These are phyloP conservation scores for Suhomyces panamericanus DNA, from an alignment of 1,139 yeast species.

Conservation along the genomic window DNA sequence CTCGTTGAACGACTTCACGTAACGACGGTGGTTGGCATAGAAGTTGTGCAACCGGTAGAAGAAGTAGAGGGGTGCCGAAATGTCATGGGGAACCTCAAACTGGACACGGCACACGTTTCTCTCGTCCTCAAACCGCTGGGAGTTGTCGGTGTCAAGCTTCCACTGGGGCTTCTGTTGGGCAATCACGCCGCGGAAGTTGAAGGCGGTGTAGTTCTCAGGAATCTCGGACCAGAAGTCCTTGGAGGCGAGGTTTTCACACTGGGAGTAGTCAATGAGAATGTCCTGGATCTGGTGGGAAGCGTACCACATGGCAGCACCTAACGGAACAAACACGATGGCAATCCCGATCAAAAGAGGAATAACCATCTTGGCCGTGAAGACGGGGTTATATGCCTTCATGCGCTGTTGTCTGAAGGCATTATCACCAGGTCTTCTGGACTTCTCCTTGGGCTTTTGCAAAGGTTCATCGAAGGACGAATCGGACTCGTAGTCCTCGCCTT, in stretches of 20 bases:
- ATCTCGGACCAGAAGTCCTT: constrained; percentile 54
- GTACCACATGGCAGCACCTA: constrained; percentile 88
- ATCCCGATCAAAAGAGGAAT: constrained; percentile 74
- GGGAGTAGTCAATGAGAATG: constrained; percentile 74
- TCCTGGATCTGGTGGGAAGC: constrained; percentile 81
- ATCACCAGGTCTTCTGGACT: constrained; percentile 54
- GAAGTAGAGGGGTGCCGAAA: constrained; percentile 75
- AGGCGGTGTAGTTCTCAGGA: constrained; percentile 57
- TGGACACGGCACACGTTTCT: constrained; percentile 70
- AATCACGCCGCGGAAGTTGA: constrained; percentile 45
- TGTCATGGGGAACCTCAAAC: constrained; percentile 71
- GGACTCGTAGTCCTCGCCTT: constrained; percentile 9
- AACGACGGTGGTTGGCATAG: constrained; percentile 92
- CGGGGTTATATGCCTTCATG: constrained; percentile 64
- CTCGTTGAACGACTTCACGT: constrained; percentile 86
- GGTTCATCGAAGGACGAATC: constrained; percentile 12
- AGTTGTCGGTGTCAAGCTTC: constrained; percentile 56
- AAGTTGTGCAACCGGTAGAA: constrained; percentile 83
- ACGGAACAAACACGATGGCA: constrained; percentile 83
- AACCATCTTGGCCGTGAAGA: constrained; percentile 86
- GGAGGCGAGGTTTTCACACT: constrained; percentile 65
- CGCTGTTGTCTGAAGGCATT: constrained; percentile 69
- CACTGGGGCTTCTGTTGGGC: constrained; percentile 53
- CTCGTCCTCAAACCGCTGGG: constrained; percentile 56
- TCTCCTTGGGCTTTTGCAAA: constrained; percentile 15